A percentile compares a stretch with the other conserved stretches of the same genome.
phyloP scores from a whole-genome alignment of 257 asterid species.

The Nicotiana knightiana region DNA sequence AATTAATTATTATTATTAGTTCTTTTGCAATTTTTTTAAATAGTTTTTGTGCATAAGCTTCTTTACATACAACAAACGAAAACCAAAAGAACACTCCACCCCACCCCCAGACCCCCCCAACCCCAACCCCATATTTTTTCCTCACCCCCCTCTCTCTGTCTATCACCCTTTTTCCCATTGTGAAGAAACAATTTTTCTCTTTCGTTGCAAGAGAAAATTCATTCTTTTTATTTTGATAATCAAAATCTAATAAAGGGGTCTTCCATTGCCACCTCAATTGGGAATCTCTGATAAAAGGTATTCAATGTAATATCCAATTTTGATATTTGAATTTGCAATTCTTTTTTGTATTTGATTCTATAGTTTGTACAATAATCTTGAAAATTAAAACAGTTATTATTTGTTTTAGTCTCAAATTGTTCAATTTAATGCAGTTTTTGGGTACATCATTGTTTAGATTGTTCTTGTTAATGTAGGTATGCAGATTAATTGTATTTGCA shows the following conservation, averaged over 20 bases:
- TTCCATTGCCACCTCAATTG: conserved; percentile 16
- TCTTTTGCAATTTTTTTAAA: not conserved
- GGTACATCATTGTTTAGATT: not conserved
- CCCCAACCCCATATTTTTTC: not conserved
- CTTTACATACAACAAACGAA: conserved; percentile 17
- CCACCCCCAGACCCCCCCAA: not conserved
- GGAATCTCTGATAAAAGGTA: conserved; percentile 24
- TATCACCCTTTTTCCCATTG: conserved; percentile 25
- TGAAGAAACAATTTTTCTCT: conserved; percentile 10
- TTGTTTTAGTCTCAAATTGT: conserved; percentile 1
- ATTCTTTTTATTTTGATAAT: not conserved
- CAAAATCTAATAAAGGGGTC: conserved; percentile 20
- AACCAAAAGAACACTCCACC: not conserved
- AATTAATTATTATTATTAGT: too few species aligned
- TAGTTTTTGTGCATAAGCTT: not conserved
- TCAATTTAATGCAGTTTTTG: not conserved
- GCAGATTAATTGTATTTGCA: not conserved
- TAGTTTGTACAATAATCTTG: not conserved
- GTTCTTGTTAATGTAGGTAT: not conserved
- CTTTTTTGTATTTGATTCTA: not conserved
- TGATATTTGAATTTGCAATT: not conserved
- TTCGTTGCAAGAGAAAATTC: not conserved
- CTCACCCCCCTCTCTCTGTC: not conserved
- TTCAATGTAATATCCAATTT: conserved; percentile 6
- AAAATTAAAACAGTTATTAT: conserved; percentile 2